Evolutionary conservation across 2,329 filamentous ascomycete genomes (phyloP).

Genomic region (Fragosphaeria purpurea): DNA sequence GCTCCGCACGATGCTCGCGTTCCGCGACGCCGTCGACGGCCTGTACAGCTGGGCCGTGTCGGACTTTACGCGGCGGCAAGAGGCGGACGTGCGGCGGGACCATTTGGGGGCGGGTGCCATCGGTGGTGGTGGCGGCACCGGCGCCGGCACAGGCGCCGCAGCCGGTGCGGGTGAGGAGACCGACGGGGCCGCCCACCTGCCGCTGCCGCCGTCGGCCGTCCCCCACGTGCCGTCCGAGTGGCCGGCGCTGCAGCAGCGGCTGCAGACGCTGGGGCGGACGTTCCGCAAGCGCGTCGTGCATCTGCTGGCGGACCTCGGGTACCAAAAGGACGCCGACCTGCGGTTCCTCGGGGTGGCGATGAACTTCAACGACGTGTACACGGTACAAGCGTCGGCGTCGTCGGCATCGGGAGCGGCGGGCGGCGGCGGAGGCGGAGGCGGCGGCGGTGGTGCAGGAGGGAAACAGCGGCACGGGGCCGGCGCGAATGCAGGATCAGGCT

Average conservation of each 20-base stretch:
- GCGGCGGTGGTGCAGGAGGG: no score
- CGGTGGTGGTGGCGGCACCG: conserved; percentile 22
- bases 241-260: conserved; percentile 61
- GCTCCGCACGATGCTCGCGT: conserved; percentile 84
- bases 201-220: conserved; percentile 28
- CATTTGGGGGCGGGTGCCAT: no score
- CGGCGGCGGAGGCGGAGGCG: no score
- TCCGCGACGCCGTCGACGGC: conserved; percentile 86
- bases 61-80: conserved; percentile 87
- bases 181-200: conserved; percentile 36
- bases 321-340: conserved; percentile 92
- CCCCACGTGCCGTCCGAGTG: conserved; percentile 58
- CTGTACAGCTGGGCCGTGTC: conserved; percentile 92
- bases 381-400: conserved; percentile 22
- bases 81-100: conserved; percentile 55
- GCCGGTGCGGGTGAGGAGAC: conserved; percentile 46
- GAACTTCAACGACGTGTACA: conserved; percentile 98
- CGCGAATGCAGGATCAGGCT: no score
- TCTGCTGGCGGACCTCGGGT: conserved; percentile 78
- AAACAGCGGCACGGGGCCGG: no score
- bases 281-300: conserved; percentile 72
- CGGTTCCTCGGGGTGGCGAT: conserved; percentile 91
- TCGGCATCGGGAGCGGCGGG: no score
- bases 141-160: conserved; percentile 11
- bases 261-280: conserved; percentile 61